A percentile compares a stretch with the other conserved stretches of the same genome.
These are phyloP conservation scores for Jamesozyma piceae DNA, from an alignment of 805 yeast genomes.

Conservation along the genomic window DNA sequence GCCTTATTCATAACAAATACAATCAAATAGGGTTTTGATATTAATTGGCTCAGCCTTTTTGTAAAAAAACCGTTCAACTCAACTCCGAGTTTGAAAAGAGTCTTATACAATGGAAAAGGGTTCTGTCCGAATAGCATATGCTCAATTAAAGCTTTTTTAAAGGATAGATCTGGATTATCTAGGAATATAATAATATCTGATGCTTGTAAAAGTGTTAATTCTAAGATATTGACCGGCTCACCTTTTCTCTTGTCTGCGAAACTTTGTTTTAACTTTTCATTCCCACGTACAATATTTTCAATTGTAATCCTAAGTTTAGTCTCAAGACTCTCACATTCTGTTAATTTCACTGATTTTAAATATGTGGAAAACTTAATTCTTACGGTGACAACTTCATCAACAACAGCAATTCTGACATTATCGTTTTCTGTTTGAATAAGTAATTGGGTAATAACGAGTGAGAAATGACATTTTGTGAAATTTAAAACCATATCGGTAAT, in stretches of 20 bases:
- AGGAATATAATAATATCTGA: conserved; percentile 48
- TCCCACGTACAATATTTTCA: conserved; percentile 1
- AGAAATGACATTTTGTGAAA: conserved; percentile 9
- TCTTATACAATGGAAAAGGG: conserved; percentile 40
- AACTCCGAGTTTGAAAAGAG: conserved; percentile 29
- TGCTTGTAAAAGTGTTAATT: conserved; percentile 35
- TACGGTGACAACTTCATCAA: conserved; percentile 10
- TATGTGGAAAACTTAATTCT: conserved; percentile 7
- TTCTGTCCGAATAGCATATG: conserved; percentile 53
- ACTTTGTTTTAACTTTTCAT: conserved; percentile 2
- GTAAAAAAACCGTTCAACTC: conserved; percentile 21
- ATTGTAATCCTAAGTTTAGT: conserved; percentile 1
- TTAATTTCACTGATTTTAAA: conserved; percentile 7
- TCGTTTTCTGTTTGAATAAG: conserved; percentile 9
- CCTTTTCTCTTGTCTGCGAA: conserved; percentile 7
- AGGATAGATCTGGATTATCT: conserved; percentile 47
- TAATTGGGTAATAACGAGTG: conserved; percentile 10
- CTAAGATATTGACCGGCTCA: neutral
- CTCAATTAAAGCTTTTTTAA: conserved; percentile 54
- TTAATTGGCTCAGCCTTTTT: conserved; percentile 5
- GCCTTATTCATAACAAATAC: conserved; percentile 35
- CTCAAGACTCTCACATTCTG: conserved; percentile 9
- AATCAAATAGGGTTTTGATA: conserved; percentile 32
- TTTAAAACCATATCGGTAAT: conserved; percentile 8
- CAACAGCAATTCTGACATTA: conserved; percentile 3